Percentiles rank a stretch among this genome's conserved stretches.
These are phyloP conservation scores for Schizosaccharomyces octosporus DNA, from an alignment of 805 yeast genomes.

Conservation along the genomic window DNA sequence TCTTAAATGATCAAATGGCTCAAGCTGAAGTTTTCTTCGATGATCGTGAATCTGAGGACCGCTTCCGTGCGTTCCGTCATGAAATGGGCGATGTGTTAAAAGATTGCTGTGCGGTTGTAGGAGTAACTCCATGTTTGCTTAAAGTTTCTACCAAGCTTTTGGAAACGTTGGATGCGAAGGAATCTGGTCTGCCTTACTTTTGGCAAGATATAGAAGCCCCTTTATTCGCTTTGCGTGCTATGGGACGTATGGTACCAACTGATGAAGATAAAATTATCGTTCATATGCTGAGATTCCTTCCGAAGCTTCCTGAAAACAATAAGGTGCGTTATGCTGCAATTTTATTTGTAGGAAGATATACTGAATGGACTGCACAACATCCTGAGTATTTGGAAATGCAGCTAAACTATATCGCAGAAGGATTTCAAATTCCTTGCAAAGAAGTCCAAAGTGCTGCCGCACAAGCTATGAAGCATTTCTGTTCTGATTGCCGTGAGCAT, in stretches of 20 bases:
- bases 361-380: conserved; percentile 81
- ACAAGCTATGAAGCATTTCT: conserved; percentile 78
- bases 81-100: conserved; percentile 95
- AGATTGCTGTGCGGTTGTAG: conserved; percentile 80
- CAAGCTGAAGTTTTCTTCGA: conserved; percentile 22
- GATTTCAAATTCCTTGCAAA: conserved; percentile 24
- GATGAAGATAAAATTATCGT: conserved; percentile 48
- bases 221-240: conserved; percentile 64
- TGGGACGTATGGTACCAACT: conserved; percentile 72
- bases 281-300: conserved; percentile 40
- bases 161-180: conserved; percentile 14
- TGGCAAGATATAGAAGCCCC: conserved; percentile 89
- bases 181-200: conserved; percentile 16
- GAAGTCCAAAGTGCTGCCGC: conserved; percentile 66
- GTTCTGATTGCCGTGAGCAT: conserved; percentile 52
- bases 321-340: conserved; percentile 83
- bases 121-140: conserved; percentile 40
- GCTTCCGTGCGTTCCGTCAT: conserved; percentile 78
- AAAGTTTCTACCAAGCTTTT: conserved; percentile 46
- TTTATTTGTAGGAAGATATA: conserved; percentile 79
- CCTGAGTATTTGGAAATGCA: conserved; percentile 63
- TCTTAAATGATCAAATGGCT: background rate
- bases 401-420: conserved; percentile 57
- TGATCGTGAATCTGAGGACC: conserved; percentile 67
- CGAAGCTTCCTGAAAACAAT: conserved; percentile 45